Base-by-base conservation (phyloP, 306 rosid genomes). In the Morella rubra region DNA sequence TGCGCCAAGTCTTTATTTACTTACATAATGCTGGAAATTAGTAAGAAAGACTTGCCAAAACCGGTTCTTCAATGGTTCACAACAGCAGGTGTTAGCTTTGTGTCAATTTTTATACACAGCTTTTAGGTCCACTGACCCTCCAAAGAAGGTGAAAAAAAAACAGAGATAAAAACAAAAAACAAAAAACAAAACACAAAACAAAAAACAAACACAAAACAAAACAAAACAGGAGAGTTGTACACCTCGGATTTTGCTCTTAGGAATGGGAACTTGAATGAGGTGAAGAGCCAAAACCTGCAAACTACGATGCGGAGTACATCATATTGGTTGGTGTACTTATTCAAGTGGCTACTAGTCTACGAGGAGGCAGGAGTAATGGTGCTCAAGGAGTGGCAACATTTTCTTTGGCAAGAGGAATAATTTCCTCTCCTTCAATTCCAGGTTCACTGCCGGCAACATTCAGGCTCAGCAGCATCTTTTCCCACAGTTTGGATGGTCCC, bases 401-500 rank as follows among this genome's bases (percentile, higher is more conserved):
- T 86, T 87, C 93, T 88, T 80, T 89, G 65, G 93, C 92, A 74
- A 88, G 89, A 19, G 99, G 96, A 67, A 90, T 90, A 74, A 89
- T 81, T 84, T 95, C 99, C 2, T 92, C 99, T 2, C 93, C 96
- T 0, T 89, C 93, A 2, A 84, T 64, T 75, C 96, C 97, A 12
- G 91, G 81, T 80, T 80, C 77, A 18, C 81, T 82, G n/a, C 88
- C 91, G 6, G 88, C 84, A 19, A 91, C 97, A 46, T 76, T 92
- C 78, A 95, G 79, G 84, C 87, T 80, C 86, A 95, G 56, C 69
- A 95, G 79, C 59, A 86, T 49, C 70, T 82, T 84, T 71, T 92
- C 99, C 99, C 99, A 95, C 64, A 41, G 81, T 80, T 83, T 88
- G 8, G 99, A 86, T 47, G 99, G 99, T 41, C 73, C 90, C 99